A percentile compares a stretch with the other conserved stretches of the same genome.
Evolutionary conservation across 192 early-diverging fungal genomes (phyloP).

Genomic region (Funneliformis mosseae): DNA sequence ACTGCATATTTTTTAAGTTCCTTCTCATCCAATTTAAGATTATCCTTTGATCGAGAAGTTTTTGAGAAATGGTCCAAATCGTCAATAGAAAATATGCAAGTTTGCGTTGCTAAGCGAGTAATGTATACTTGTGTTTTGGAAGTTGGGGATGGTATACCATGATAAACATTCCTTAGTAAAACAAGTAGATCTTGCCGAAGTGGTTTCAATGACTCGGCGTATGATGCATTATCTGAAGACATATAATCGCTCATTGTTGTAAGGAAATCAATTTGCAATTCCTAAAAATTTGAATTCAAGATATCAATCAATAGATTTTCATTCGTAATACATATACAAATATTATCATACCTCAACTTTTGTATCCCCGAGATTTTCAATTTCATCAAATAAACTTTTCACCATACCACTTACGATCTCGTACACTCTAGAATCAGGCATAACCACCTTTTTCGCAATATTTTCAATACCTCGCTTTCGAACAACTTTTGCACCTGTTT

Average conservation of each 20-base stretch:
- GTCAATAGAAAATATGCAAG: background rate
- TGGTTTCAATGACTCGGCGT: background rate
- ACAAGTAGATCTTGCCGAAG: slow-evolving; percentile 6
- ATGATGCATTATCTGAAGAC: slow-evolving; percentile 4
- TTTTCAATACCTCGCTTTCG: slow-evolving; percentile 52
- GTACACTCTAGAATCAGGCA: slow-evolving; percentile 42
- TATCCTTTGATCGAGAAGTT: background rate
- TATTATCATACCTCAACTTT: slow-evolving; percentile 6
- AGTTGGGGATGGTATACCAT: background rate
- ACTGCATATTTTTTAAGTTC: slow-evolving; percentile 1
- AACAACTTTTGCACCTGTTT: slow-evolving; percentile 30
- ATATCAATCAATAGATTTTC: background rate
- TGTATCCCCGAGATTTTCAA: background rate
- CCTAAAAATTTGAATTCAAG: slow-evolving; percentile 25
- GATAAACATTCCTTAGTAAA: slow-evolving; percentile 2
- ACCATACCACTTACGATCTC: slow-evolving; percentile 41
- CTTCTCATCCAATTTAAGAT: background rate
- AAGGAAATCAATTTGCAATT: slow-evolving; percentile 46
- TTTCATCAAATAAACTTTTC: slow-evolving; percentile 35
- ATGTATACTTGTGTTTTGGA: background rate
- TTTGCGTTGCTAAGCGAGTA: background rate
- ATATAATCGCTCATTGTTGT: slow-evolving; percentile 42
- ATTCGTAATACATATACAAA: background rate
- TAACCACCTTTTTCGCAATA: slow-evolving; percentile 43
- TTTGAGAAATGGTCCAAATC: background rate